Conservation (phyloP, 305 asterid genomes). For the Stenogyne calaminthoides region DNA sequence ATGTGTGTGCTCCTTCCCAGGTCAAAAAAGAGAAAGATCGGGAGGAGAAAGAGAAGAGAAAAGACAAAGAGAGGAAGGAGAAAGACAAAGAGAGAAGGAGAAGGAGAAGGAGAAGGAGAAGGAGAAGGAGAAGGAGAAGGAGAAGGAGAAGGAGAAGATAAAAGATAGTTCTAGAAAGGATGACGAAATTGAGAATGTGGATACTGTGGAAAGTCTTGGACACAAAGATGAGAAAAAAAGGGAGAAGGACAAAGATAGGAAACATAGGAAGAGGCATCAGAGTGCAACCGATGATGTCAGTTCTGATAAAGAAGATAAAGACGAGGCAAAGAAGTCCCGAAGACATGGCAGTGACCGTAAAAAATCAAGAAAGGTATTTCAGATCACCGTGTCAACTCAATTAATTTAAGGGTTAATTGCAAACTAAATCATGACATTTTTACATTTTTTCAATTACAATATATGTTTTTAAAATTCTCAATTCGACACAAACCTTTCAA, state of each 20-base stretch:
- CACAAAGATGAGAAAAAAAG: constrained; percentile 77
- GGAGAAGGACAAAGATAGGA: constrained; percentile 84
- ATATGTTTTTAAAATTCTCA: background rate
- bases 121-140: constrained; percentile 59
- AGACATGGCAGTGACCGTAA: constrained; percentile 91
- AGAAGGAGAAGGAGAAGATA: constrained; percentile 77
- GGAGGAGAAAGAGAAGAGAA: constrained; percentile 76
- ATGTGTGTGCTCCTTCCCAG: constrained; percentile 41
- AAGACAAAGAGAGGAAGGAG: constrained; percentile 63
- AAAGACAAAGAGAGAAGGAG: constrained; percentile 39
- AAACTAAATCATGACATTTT: background rate
- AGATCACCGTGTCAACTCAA: background rate
- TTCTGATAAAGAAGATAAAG: constrained; percentile 89
- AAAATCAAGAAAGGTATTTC: constrained; percentile 84
- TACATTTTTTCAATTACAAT: background rate
- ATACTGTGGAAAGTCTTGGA: constrained; percentile 51
- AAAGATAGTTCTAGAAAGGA: constrained; percentile 66
- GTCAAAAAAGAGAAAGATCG: constrained; percentile 84
- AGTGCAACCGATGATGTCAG: constrained; percentile 68
- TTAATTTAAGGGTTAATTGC: background rate
- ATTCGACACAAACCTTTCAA: background rate
- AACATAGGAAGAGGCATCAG: constrained; percentile 88
- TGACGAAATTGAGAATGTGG: constrained; percentile 66
- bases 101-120: constrained; percentile 42
- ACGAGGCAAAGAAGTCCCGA: constrained; percentile 72